These are phyloP conservation scores for Leishmania braziliensis DNA, from an alignment of 208 protist genomes.

Conservation along the genomic window DNA sequence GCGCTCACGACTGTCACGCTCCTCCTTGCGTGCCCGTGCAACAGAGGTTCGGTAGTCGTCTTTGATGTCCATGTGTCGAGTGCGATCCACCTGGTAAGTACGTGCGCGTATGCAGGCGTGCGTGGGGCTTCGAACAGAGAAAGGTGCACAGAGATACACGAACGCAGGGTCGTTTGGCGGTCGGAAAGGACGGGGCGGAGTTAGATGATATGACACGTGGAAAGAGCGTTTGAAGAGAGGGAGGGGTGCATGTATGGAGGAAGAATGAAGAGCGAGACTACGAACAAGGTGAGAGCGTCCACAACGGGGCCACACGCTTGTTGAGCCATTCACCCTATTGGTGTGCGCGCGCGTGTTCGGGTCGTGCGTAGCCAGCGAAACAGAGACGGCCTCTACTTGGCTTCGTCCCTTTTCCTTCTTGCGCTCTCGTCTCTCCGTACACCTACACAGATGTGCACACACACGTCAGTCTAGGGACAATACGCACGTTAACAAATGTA, in stretches of 20 bases:
- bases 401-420: not conserved
- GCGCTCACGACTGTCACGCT: slow-evolving; percentile 35
- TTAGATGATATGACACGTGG: not conserved
- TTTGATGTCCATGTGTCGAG: slow-evolving; percentile 30
- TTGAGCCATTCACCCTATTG: not conserved
- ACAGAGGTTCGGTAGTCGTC: slow-evolving; percentile 43
- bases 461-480: too few species aligned
- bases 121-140: not conserved
- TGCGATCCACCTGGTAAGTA: not conserved
- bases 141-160: not conserved
- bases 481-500: not conserved
- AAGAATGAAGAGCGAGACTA: not conserved
- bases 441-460: too few species aligned
- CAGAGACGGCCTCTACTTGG: not conserved
- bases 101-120: not conserved
- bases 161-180: not conserved
- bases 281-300: not conserved
- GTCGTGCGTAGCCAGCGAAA: not conserved
- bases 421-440: not conserved
- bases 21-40: slow-evolving; percentile 32
- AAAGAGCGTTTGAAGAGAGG: not conserved
- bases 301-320: not conserved
- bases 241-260: not conserved
- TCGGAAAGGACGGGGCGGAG: not conserved
- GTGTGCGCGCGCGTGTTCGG: not conserved